Conservation (phyloP, 306 rosid genomes). For the Lablab purpureus region DNA sequence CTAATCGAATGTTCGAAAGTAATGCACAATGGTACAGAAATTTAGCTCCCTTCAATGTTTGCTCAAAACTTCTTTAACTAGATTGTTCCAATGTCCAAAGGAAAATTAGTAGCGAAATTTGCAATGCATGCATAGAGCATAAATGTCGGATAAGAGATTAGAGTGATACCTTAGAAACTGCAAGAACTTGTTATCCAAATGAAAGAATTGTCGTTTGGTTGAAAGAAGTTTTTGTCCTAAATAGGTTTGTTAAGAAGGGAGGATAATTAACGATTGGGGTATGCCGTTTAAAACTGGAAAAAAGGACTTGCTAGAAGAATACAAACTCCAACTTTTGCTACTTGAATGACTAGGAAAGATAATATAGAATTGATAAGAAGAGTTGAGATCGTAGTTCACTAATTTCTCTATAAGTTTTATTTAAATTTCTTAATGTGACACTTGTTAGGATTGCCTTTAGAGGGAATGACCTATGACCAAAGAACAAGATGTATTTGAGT, state of each 20-base stretch:
- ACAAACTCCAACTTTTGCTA: background rate
- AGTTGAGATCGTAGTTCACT: background rate
- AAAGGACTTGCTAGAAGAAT: background rate
- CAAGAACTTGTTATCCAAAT: background rate
- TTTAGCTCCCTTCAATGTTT: no score
- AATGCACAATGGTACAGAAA: no score
- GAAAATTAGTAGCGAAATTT: background rate
- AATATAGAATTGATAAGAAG: background rate
- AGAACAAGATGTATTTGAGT: slow-evolving; percentile 12
- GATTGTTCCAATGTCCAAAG: background rate
- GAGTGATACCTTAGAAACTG: background rate
- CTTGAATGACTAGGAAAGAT: background rate
- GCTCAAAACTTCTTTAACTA: background rate
- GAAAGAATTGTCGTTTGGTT: background rate
- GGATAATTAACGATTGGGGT: background rate
- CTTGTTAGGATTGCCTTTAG: slow-evolving; percentile 1
- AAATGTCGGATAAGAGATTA: background rate
- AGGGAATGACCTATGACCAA: background rate
- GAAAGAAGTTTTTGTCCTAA: background rate
- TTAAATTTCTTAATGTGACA: background rate
- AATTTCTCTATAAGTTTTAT: slow-evolving; percentile 20
- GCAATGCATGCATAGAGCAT: background rate
- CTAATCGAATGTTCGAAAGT: no score
- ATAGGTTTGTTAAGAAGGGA: slow-evolving; percentile 8
- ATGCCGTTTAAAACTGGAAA: background rate